Evolutionary conservation across 1,139 yeast species (phyloP), one percentile per base, ranked within the genome.

Genomic region (Taphrina sp.): DNA sequence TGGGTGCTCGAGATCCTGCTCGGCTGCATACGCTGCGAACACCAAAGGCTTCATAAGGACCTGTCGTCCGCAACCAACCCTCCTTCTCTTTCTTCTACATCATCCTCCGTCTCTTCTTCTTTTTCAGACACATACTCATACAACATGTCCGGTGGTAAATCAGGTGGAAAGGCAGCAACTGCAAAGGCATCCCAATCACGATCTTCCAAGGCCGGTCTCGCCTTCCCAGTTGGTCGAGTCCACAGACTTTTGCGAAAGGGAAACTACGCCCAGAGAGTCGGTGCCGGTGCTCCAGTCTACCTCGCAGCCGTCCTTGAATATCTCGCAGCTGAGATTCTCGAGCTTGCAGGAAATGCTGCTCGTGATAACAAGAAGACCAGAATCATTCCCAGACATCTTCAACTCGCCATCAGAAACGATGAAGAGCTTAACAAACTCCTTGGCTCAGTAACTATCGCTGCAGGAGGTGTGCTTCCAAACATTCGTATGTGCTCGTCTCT

Each of bases 151-250:
- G 96, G 96, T 75, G 96, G 96, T 75, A 90, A 90, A 84, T 72
- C 76, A 63, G 96, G 96, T 75, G 90, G 90, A 70, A 89, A 89
- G 78, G 95, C 96, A 72, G 94, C 95, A 69, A 70, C 76, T 60
- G 90, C 89, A 73, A 90, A 90, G 77, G 89, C 94, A 68, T 85
- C 96, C 69, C 92, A 94, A 76, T 85, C 96, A 59, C 89, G 97
- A 82, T 90, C 97, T 67, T 84, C 96, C 63, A 90, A 88, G 80
- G 97, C 97, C 72, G 97, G 96, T 74, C 83, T 90, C 73, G 87
- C 95, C 68, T 90, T 92, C 95, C 97, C 97, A 77, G 97, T 92
- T 67, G 97, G 97, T 76, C 92, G 97, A 84, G 94, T 90, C 66
- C 97, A 90, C 81, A 84, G 96, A 80, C 81, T 89, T 70, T 79